These are phyloP conservation scores for Teratosphaeria epicoccoides DNA, from an alignment of 2,329 filamentous ascomycete genomes.

Conservation along the genomic window DNA sequence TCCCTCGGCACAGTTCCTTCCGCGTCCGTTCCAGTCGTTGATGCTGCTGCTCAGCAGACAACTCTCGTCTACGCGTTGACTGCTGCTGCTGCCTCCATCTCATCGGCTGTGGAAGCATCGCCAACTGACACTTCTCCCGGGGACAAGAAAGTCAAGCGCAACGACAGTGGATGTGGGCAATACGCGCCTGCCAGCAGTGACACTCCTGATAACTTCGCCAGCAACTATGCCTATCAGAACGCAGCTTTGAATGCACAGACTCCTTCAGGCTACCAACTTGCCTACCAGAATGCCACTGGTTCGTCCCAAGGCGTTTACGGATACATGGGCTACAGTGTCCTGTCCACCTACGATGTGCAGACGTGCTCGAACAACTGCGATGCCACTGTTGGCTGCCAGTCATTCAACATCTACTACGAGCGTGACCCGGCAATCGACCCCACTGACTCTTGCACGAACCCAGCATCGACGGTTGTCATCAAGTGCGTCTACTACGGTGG, in stretches of 20 bases:
- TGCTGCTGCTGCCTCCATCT: slow-evolving; percentile 10
- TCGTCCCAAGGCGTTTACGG: slow-evolving; percentile 12
- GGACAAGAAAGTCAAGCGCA: slow-evolving; percentile 6
- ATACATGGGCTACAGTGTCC: slow-evolving; percentile 18
- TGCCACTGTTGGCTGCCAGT: slow-evolving; percentile 9
- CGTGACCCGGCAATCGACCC: slow-evolving; percentile 26
- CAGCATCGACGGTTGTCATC: slow-evolving; percentile 22
- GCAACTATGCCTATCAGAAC: slow-evolving; percentile 8
- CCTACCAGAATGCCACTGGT: slow-evolving; percentile 10
- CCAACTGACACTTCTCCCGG: slow-evolving; percentile 10
- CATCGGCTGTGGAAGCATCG: slow-evolving; percentile 11
- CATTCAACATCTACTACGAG: slow-evolving; percentile 19
- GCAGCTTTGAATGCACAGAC: slow-evolving; percentile 8
- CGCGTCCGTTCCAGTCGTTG: slow-evolving; percentile 10
- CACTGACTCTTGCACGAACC: slow-evolving; percentile 23
- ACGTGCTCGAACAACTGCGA: slow-evolving; percentile 20
- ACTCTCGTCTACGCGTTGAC: slow-evolving; percentile 8
- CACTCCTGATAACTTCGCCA: slow-evolving; percentile 10
- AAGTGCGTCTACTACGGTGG: slow-evolving; percentile 29
- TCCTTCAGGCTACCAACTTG: slow-evolving; percentile 12
- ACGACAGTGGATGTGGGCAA: slow-evolving; percentile 1
- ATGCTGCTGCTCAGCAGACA: slow-evolving; percentile 10
- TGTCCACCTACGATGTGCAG: slow-evolving; percentile 17
- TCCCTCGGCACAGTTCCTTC: slow-evolving; percentile 6
- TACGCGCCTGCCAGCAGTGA: slow-evolving; percentile 6